A percentile compares a stretch with the other conserved stretches of the same genome.
phyloP scores from a whole-genome alignment of 2,329 filamentous ascomycete genomes.

The Hypoxylon sp. region DNA sequence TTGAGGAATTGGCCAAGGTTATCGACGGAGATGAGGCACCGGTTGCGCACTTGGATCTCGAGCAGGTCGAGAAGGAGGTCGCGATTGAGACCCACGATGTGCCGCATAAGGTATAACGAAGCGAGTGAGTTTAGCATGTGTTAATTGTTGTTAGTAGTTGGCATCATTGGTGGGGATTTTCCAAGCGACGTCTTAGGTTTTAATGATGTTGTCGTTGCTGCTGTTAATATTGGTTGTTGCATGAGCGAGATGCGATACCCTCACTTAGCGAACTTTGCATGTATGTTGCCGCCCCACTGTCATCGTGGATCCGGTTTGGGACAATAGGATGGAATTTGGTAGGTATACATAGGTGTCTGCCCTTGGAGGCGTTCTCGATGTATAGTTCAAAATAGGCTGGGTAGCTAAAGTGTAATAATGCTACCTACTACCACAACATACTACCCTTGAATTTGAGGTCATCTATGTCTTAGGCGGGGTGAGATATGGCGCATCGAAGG shows the following conservation, averaged over 20 bases:
- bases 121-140: not conserved
- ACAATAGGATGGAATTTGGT: conserved; percentile 29
- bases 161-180: conserved; percentile 12
- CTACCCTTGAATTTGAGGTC: not conserved
- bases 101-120: conserved; percentile 50
- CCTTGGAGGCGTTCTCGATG: conserved; percentile 13
- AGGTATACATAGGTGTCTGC: conserved; percentile 19
- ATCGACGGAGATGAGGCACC: conserved; percentile 73
- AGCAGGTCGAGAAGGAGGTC: conserved; percentile 62
- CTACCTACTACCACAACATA: conserved; percentile 34
- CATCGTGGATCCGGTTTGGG: conserved; percentile 28
- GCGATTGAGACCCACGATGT: conserved; percentile 50
- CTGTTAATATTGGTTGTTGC: conserved; percentile 17
- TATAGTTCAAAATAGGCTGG: conserved; percentile 20
- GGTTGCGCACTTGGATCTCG: conserved; percentile 63
- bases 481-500: not conserved
- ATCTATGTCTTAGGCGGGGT: not conserved
- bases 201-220: conserved; percentile 23
- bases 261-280: conserved; percentile 41
- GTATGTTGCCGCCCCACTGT: conserved; percentile 29
- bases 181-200: conserved; percentile 21
- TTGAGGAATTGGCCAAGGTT: conserved; percentile 76
- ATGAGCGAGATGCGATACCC: conserved; percentile 42
- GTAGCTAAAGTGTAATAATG: conserved; percentile 37
- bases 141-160: conserved; percentile 8